Percentiles rank a stretch among this genome's conserved stretches.
phyloP scores from a whole-genome alignment of 192 early-diverging fungal genomes.

The Coemansia sp. region DNA sequence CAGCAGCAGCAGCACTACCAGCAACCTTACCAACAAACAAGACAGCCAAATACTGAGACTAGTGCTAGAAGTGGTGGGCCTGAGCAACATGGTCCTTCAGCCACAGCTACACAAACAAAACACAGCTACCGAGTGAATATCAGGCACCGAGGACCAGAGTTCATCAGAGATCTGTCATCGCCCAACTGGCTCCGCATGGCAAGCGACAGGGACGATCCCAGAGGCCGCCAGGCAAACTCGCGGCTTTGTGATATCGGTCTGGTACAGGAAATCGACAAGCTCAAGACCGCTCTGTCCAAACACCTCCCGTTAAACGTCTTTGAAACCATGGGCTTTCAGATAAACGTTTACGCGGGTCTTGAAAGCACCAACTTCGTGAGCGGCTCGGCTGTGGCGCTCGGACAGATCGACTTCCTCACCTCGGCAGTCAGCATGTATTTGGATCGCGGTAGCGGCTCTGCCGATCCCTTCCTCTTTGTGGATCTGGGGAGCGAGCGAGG shows the following conservation, averaged over 20 bases:
- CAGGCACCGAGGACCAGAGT: slow-evolving; percentile 2
- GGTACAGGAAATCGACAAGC: slow-evolving; percentile 8
- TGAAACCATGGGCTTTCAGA: neutral
- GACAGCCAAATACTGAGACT: slow-evolving; percentile 1
- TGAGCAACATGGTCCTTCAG: neutral
- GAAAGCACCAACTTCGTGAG: slow-evolving; percentile 1
- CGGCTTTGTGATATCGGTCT: slow-evolving; percentile 20
- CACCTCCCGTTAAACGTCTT: neutral
- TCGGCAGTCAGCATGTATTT: slow-evolving; percentile 24
- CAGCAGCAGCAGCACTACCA: slow-evolving; percentile 11
- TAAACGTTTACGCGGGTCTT: slow-evolving; percentile 21
- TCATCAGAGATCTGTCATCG: slow-evolving; percentile 20
- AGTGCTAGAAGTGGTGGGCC: neutral
- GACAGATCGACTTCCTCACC: slow-evolving; percentile 28
- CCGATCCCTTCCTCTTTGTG: slow-evolving; percentile 16
- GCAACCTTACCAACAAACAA: no score
- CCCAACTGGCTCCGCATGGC: slow-evolving; percentile 45
- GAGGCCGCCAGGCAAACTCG: slow-evolving; percentile 20
- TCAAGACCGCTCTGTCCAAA: slow-evolving; percentile 1
- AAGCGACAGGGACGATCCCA: slow-evolving; percentile 25
- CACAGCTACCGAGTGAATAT: neutral
- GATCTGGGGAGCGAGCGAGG: slow-evolving; percentile 24
- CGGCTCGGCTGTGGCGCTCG: slow-evolving; percentile 24
- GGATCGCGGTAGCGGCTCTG: neutral
- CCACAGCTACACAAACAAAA: neutral